Base-by-base conservation (phyloP, 768 basidiomycete species). In the Auricularia cornea region DNA sequence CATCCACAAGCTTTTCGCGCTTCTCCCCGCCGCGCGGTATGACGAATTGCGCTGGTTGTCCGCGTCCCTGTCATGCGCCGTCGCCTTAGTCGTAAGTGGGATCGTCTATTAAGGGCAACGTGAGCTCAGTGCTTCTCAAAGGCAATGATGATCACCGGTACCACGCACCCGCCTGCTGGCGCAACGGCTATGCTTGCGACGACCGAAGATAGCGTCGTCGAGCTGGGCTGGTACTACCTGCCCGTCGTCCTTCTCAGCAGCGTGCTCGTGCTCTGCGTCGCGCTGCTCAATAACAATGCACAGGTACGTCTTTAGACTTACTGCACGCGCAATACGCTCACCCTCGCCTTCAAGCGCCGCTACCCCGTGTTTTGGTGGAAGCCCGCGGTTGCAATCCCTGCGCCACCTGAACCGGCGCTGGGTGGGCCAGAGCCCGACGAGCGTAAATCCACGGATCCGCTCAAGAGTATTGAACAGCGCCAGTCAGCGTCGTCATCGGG, bases 161-260 rank as follows among this genome's bases (percentile, higher is more conserved):
- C 80, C 5, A 78, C 77, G 10, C 83, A 84, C 68, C 84, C 83
- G 2, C 83, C 84, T 26, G 83, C 81, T 60, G 84, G 83, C 63
- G 83, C 81, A n/a, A 83, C 83, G 1, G 82, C 83, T 26, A 73
- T 84, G 35, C 72, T 84, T 11, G 78, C 82, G 23, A 76, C 79
- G 2, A 69, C 80, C 30, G 79, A 77, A 67, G 64, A 72, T 16
- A 74, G 80, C 18, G 70, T 81, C 20, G 69, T 79, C 20, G 66
- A 70, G n/a, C 68, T 83, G 54, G 79, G 78, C 14, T 84, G 82
- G 83, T 40, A 82, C 66, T 80, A 81, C 63, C 72, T 85, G 14
- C 81, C 81, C 16, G 76, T 84, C 52, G 69, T 84, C 57, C 73
- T 85, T 12, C 75, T 85, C 4, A 77, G 79, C 3, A 80, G 80